Evolutionary conservation across 192 early-diverging fungal genomes (phyloP), one percentile per base, ranked within the genome.

Genomic region (Geranomyces michiganensis): DNA sequence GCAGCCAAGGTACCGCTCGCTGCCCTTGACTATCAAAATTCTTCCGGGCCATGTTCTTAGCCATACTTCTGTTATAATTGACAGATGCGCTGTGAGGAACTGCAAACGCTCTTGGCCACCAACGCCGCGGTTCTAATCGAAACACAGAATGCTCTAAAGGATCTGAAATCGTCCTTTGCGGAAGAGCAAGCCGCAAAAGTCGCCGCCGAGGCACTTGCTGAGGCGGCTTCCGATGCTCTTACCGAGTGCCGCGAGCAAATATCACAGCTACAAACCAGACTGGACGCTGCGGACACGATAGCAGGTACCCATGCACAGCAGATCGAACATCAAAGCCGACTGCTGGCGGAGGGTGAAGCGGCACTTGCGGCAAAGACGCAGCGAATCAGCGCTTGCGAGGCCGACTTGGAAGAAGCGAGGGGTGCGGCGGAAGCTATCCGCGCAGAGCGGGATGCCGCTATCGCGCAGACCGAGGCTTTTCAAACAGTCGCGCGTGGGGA

Each of bases 391-490:
- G 63, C 22, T 27, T 46, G n/a, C 12, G 63, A 65, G 31, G 41
- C 63, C 63, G n/a, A 32, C 0, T 45, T 65, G 7, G 41, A 65
- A 1, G 63, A 65, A 22, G 41, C 63, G 24, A 21, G 41, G 22
- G 8, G 7, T n/a, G 27, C 44, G 24, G 7, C 13, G 9, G 63
- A 65, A 22, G 8, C n/a, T 8, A 44, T 45, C 26, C 21, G 43
- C 21, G 13, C 21, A 19, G 63, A 65, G 15, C 43, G 63, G 19
- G 63, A 65, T 47, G 19, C 63, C 47, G 53, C 67, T 0, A 8
- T 31, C 26, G 24, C 1, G 21, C 49, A 44, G 1, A 30, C 33
- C n/a, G 27, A 53, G 30, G 67, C 1, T 22, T 9, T 14, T 5
- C 24, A 12, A 24, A 19, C 24, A 14, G 19, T 17, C 12, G 30